These are phyloP conservation scores for Parastagonospora nodorum DNA, from an alignment of 2,329 filamentous ascomycete genomes.

Conservation along the genomic window DNA sequence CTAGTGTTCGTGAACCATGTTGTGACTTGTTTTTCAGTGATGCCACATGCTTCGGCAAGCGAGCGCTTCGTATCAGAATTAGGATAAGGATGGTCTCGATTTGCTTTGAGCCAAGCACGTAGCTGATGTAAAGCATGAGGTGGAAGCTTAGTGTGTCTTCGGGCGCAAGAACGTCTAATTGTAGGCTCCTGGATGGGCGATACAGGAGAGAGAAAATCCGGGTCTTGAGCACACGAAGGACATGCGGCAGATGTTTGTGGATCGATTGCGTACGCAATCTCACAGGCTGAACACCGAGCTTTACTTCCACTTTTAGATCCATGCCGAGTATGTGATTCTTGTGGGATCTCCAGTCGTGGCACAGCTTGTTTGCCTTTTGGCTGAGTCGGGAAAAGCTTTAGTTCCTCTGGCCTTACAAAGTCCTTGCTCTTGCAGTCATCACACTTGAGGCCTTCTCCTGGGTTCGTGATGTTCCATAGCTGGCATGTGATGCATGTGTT, in stretches of 20 bases:
- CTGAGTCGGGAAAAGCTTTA: not conserved
- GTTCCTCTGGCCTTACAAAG: conserved; percentile 1
- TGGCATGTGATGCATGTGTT: conserved; percentile 28
- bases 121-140: conserved; percentile 32
- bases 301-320: not conserved
- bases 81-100: conserved; percentile 40
- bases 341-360: conserved; percentile 14
- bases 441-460: conserved; percentile 26
- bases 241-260: conserved; percentile 13
- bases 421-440: conserved; percentile 20
- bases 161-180: conserved; percentile 36
- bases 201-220: conserved; percentile 11
- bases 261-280: conserved; percentile 23
- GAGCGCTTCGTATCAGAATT: conserved; percentile 32
- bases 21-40: conserved; percentile 42
- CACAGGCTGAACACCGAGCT: conserved; percentile 29
- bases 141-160: conserved; percentile 36
- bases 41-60: conserved; percentile 36
- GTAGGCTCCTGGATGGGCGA: conserved; percentile 10
- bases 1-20: conserved; percentile 46
- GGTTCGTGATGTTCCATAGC: conserved; percentile 29
- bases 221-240: conserved; percentile 15
- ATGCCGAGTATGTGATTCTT: conserved; percentile 1
- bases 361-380: conserved; percentile 7
- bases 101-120: conserved; percentile 35